phyloP scores from a whole-genome alignment of 1,139 yeast species.

The Magnusiomyces magnusii region DNA sequence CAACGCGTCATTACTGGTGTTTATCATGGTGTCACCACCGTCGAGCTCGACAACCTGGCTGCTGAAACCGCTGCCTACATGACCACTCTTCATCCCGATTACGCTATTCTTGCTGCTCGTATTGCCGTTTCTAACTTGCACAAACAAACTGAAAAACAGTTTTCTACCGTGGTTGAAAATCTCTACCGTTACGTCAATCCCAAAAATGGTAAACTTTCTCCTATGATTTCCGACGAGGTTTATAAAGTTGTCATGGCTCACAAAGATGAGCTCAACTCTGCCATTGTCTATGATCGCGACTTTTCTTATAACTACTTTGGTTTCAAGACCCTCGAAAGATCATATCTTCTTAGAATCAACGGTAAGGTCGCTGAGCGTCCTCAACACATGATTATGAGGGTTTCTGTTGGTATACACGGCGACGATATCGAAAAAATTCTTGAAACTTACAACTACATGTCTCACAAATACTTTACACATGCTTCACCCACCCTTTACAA shows the following conservation, averaged over 20 bases:
- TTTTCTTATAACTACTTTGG: constrained; percentile 79
- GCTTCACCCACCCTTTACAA: constrained; percentile 87
- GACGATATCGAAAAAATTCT: constrained; percentile 58
- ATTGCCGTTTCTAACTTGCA: constrained; percentile 87
- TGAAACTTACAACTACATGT: constrained; percentile 81
- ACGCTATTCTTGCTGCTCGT: constrained; percentile 91
- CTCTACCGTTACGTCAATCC: constrained; percentile 75
- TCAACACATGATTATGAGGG: constrained; percentile 85
- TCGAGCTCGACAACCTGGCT: constrained; percentile 84
- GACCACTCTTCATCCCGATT: constrained; percentile 97
- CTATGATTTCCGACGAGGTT: constrained; percentile 72
- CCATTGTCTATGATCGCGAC: constrained; percentile 78
- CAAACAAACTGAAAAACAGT: constrained; percentile 86
- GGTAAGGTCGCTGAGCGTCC: constrained; percentile 85
- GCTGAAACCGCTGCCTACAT: constrained; percentile 97
- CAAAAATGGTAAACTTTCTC: constrained; percentile 63
- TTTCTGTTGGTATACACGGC: constrained; percentile 83
- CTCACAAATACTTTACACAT: constrained; percentile 75
- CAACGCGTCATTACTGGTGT: constrained; percentile 86
- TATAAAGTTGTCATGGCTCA: constrained; percentile 55
- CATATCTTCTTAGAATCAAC: constrained; percentile 61
- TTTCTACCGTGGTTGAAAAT: constrained; percentile 67
- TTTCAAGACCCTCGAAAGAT: constrained; percentile 78
- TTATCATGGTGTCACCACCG: constrained; percentile 93
- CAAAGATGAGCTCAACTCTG: constrained; percentile 67